These are phyloP conservation scores for Cornus florida DNA, from an alignment of 148 eudicot species.

Conservation along the genomic window DNA sequence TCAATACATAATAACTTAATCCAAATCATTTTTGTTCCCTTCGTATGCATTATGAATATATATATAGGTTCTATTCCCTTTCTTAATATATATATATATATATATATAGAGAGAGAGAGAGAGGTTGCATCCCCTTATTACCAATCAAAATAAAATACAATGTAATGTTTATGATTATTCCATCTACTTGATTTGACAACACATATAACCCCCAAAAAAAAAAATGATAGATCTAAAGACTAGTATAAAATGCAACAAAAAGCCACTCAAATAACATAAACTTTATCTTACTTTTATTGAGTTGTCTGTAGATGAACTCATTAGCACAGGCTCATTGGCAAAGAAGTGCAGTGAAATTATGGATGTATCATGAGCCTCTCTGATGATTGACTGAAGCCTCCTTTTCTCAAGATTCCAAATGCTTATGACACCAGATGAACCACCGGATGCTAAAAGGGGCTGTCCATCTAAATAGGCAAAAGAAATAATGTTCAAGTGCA, in stretches of 20 bases:
- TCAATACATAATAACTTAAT: neutral
- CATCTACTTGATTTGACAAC: neutral
- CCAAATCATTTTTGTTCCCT: neutral
- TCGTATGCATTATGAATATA: no score
- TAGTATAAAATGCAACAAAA: no score
- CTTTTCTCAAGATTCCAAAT: constrained; percentile 98
- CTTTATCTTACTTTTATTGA: constrained; percentile 63
- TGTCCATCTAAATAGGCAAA: constrained; percentile 60
- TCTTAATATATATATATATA: no score
- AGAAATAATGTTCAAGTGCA: constrained; percentile 5
- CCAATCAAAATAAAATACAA: no score
- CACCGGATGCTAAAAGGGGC: constrained; percentile 96
- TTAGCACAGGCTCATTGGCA: constrained; percentile 87
- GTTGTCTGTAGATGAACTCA: constrained; percentile 95
- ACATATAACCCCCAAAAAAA: neutral
- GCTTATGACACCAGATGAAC: constrained; percentile 92
- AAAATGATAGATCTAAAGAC: neutral
- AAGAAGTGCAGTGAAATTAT: constrained; percentile 85
- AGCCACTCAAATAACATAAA: neutral
- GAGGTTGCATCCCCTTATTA: no score
- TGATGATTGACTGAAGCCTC: constrained; percentile 89
- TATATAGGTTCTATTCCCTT: no score
- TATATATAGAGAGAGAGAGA: no score
- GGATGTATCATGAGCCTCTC: constrained; percentile 88
- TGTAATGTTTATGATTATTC: neutral